phyloP scores from a whole-genome alignment of 176 grass and related monocot species.

The Tillandsia fasciculata region DNA sequence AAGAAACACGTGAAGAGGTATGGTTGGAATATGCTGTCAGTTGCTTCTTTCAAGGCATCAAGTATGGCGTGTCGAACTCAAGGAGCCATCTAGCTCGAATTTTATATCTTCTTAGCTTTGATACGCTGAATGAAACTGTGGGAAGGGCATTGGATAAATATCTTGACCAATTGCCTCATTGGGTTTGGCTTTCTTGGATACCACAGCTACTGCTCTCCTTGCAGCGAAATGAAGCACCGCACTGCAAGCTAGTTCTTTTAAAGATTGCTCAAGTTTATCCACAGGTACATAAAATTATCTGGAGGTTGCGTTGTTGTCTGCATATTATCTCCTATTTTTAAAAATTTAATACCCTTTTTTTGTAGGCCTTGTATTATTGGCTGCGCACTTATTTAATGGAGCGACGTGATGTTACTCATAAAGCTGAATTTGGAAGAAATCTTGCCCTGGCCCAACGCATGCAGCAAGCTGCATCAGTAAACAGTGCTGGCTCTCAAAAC shows the following conservation, averaged over 20 bases:
- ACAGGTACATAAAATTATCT: constrained; percentile 41
- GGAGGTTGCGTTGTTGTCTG: not conserved
- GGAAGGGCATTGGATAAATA: constrained; percentile 90
- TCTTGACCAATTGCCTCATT: constrained; percentile 92
- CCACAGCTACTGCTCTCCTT: constrained; percentile 89
- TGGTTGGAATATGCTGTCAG: constrained; percentile 93
- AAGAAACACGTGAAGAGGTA: constrained; percentile 75
- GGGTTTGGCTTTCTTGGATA: constrained; percentile 99
- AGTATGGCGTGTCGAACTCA: constrained; percentile 90
- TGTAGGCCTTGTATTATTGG: constrained; percentile 98
- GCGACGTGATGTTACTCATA: constrained; percentile 86
- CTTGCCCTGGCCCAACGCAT: constrained; percentile 65
- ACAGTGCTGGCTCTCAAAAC: constrained; percentile 44
- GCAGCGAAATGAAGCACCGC: constrained; percentile 79
- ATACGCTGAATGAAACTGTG: constrained; percentile 82
- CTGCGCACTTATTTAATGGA: constrained; percentile 98
- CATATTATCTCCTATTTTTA: constrained; percentile 9
- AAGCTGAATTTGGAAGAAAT: constrained; percentile 82
- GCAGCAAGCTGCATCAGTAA: constrained; percentile 79
- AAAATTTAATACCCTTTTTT: constrained; percentile 14
- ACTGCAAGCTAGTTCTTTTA: constrained; percentile 95
- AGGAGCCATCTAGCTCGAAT: constrained; percentile 90
- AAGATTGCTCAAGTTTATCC: constrained; percentile 98
- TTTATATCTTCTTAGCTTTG: constrained; percentile 96
- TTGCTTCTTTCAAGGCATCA: constrained; percentile 95